Evolutionary conservation across 345 rosid species (phyloP), one percentile per base, ranked within the genome.

Genomic region (Luvunga scandens): DNA sequence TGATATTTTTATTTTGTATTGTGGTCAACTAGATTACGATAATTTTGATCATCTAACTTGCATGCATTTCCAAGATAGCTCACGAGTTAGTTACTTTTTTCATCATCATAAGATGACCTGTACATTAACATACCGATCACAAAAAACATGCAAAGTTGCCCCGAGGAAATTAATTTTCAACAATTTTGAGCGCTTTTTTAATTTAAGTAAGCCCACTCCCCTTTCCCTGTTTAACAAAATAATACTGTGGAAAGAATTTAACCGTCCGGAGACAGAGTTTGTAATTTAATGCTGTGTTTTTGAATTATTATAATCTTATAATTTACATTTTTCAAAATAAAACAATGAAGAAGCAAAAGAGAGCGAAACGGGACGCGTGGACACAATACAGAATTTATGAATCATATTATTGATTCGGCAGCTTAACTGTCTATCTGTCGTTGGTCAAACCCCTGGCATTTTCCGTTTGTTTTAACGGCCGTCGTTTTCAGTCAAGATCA

Each of bases 381-480:
- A 28, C 0, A 34, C 2, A 39, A 3, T 27, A 24, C 56, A 18
- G 1, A 60, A 75, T 28, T 16, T 9, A 63, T 21, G 38, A 45
- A 12, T 45, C 4, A 0, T 0, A 5, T n/a, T n/a, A 45, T 45
- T 0, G 18, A 75, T 64, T 70, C 75, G 60, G 75, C 75, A 21
- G 36, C 38, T 34, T 33, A 75, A 78, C 75, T 30, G 55, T 66
- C 64, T 12, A n/a, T 27, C 70, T 75, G 67, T 61, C 27, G 1
- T 61, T 16, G 34, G 78, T 78, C 80, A 78, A 79, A 73, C 67
- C 28, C 16, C 19, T 28, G 4, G 2, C 4, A 12, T 0, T 6
- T n/a, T 18, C 75, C 81, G 72, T 80, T 76, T 53, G 77, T 81
- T 66, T 71, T 66, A 66, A 80, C 86, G 76, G 56, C 69, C 42